Evolutionary conservation across 2,329 filamentous ascomycete species (phyloP).

Genomic region (Botrytis cinerea): DNA sequence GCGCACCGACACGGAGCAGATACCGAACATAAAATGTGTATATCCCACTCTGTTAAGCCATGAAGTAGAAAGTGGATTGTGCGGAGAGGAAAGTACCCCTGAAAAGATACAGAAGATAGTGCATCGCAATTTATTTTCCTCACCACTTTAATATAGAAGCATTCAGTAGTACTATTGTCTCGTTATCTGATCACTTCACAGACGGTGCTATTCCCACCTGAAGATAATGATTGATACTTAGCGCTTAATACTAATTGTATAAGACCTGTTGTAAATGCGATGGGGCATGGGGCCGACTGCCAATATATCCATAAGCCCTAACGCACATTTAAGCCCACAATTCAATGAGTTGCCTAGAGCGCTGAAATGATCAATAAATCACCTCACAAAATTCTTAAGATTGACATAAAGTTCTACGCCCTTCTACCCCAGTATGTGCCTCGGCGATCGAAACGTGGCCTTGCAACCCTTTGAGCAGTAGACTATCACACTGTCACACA

Average conservation of each 20-base stretch:
- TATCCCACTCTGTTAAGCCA: not conserved
- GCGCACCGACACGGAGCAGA: not conserved
- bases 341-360: too few relatives aligned
- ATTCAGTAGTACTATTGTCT: not conserved
- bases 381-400: too few relatives aligned
- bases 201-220: too few relatives aligned
- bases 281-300: not conserved
- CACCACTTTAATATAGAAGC: not conserved
- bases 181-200: not conserved
- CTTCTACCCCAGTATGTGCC: not conserved
- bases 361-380: too few relatives aligned
- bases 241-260: not conserved
- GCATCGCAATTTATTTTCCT: not conserved
- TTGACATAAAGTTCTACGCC: not conserved
- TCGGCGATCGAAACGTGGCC: not conserved
- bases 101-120: not conserved
- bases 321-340: too few relatives aligned
- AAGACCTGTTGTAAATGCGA: not conserved
- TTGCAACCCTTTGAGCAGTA: not conserved
- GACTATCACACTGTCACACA: not conserved
- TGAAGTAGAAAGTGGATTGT: not conserved
- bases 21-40: not conserved
- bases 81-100: not conserved
- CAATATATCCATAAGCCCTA: not conserved
- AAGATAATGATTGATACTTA: not conserved